Conservation (phyloP, 371 early-diverging fungal species). For the Mucor lusitanicus region DNA sequence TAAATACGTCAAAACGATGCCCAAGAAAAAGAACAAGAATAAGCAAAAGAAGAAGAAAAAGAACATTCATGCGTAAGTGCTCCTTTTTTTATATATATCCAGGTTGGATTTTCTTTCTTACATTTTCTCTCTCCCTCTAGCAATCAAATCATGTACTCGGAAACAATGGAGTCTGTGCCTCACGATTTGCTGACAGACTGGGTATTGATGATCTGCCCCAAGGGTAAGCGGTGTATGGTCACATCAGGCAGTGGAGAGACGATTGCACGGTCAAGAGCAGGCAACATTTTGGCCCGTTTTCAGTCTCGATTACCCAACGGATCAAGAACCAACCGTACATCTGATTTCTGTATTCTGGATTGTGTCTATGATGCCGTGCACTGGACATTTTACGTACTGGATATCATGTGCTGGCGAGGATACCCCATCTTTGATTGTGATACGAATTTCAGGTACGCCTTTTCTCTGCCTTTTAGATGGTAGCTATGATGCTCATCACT, state of each 20-base stretch:
- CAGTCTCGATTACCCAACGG: constrained; percentile 64
- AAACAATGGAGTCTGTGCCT: constrained; percentile 56
- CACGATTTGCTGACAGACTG: constrained; percentile 53
- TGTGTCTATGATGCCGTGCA: constrained; percentile 60
- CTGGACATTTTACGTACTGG: constrained; percentile 63
- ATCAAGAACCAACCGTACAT: constrained; percentile 28
- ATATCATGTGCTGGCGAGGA: constrained; percentile 69
- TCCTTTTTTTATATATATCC: too few species aligned
- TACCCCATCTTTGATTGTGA: constrained; percentile 67
- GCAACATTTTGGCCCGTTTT: constrained; percentile 46
- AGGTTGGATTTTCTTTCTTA: too few species aligned
- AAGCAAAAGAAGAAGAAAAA: constrained; percentile 15
- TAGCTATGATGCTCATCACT: too few species aligned
- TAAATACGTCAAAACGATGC: not conserved
- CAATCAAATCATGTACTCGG: constrained; percentile 65
- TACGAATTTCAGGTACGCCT: constrained; percentile 46
- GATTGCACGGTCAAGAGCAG: constrained; percentile 35
- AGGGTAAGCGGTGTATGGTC: constrained; percentile 64
- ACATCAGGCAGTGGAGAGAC: constrained; percentile 50
- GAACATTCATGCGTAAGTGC: constrained; percentile 26
- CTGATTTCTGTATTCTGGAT: constrained; percentile 63
- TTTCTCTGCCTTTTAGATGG: not conserved
- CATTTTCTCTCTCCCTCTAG: constrained; percentile 20
- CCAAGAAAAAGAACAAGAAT: constrained; percentile 13
- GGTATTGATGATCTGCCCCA: constrained; percentile 56